Base-by-base conservation (phyloP, 2,329 filamentous ascomycete species). In the Nothopassalora personata region DNA sequence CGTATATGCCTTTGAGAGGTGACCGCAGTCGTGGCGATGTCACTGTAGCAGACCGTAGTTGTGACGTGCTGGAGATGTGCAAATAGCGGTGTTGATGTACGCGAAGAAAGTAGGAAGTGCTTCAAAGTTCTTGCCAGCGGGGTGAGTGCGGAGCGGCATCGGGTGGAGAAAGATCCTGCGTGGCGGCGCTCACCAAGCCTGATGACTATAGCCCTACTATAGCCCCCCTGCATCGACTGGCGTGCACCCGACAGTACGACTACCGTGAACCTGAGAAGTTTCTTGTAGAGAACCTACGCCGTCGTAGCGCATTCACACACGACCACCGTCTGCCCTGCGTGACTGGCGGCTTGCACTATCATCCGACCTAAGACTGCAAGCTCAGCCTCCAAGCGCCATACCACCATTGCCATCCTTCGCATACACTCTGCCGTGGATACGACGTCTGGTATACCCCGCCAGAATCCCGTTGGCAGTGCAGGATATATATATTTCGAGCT, bases 401-500 rank as follows among this genome's bases (percentile, higher is more conserved):
- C 53, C 5, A 48, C 39, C 53, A 47, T 55, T 19, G 45, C 53
- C 33, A 33, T 46, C 39, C 4, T 23, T 19, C 33, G 39, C n/a
- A 19, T 18, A 33, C 27, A 15, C 43, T 30, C 8, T 34, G 49
- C 30, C 49, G 33, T 13, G 34, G 28, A 55, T 23, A 49, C 45
- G 15, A 55, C 45, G 43, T 28, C 30, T 19, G 39, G 23, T 27
- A 6, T 11, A 53, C 36, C 56, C 50, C 36, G 39, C 36, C 18
- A 13, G 23, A 28, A 30, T 13, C 13, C 18, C 8, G 9, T 31
- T 3, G 15, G 10, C 19, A 7, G 39, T 13, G 19, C n/a, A 39
- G 18, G 47, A 57, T 57, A 57, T 43, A 57, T 43, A 57, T 57
- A 57, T n/a, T 18, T 52, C 18, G 47, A 46, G 23, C 34, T 33